phyloP scores from a whole-genome alignment of 805 yeast genomes.

The Saccharomycodes ludwigii region DNA sequence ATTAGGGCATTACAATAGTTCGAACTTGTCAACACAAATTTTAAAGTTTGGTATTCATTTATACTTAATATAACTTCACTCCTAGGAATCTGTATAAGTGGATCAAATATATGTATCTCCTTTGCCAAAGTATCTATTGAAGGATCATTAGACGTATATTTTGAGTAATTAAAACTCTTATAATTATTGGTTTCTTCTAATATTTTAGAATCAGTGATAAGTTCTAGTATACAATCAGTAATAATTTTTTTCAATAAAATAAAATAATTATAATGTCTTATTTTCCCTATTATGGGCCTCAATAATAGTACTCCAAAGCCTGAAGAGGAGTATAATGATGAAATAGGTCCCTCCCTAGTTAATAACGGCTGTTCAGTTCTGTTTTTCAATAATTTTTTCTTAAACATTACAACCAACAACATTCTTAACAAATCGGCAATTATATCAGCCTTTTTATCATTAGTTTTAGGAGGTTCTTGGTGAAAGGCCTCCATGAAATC shows the following conservation, averaged over 20 bases:
- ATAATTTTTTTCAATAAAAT: constrained; percentile 17
- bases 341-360: not conserved
- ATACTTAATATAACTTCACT: constrained; percentile 12
- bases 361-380: constrained; percentile 12
- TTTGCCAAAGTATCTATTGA: constrained; percentile 14
- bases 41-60: constrained; percentile 9
- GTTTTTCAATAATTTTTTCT: constrained; percentile 20
- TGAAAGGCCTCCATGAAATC: constrained; percentile 24
- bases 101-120: constrained; percentile 16
- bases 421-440: constrained; percentile 22
- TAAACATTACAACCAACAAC: constrained; percentile 28
- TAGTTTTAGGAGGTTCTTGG: constrained; percentile 32
- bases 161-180: not conserved
- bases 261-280: constrained; percentile 21
- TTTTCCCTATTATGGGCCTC: constrained; percentile 21
- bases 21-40: constrained; percentile 15
- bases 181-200: constrained; percentile 2
- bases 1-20: constrained; percentile 22
- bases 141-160: constrained; percentile 7
- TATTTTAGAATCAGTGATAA: constrained; percentile 10
- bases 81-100: constrained; percentile 12
- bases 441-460: constrained; percentile 25
- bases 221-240: constrained; percentile 15
- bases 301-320: constrained; percentile 12
- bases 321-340: constrained; percentile 4